phyloP scores from a whole-genome alignment of 768 basidiomycete species.

The Trametes maxima region DNA sequence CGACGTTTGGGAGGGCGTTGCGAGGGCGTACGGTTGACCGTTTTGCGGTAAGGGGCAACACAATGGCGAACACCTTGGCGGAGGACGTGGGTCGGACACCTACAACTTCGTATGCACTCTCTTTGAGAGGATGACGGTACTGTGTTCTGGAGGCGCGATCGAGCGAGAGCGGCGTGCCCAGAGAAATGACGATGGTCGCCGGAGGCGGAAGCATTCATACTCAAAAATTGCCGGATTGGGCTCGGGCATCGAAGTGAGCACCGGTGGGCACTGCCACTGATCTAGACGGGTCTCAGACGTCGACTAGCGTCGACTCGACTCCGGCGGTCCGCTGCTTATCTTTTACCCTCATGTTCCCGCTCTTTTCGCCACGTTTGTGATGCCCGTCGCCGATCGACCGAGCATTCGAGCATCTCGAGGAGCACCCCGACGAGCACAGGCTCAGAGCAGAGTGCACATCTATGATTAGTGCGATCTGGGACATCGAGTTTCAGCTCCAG shows the following conservation, averaged over 20 bases:
- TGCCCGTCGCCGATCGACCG: background rate
- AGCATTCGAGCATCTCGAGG: background rate
- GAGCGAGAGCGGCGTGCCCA: background rate
- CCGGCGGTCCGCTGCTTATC: slow-evolving; percentile 1
- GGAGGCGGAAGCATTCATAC: slow-evolving; percentile 1
- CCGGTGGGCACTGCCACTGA: slow-evolving; percentile 9
- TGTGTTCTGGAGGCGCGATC: background rate
- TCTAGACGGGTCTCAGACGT: slow-evolving; percentile 4
- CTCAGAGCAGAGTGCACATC: background rate
- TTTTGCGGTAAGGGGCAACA: background rate
- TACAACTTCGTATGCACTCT: too few relatives aligned
- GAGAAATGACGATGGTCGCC: too few relatives aligned
- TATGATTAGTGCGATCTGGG: background rate
- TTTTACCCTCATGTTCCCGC: background rate
- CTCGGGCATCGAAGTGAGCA: background rate
- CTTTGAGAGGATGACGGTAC: too few relatives aligned
- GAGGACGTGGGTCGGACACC: background rate
- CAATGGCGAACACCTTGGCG: background rate
- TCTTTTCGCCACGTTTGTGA: too few relatives aligned
- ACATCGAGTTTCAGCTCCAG: too few relatives aligned
- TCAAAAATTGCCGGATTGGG: slow-evolving; percentile 3
- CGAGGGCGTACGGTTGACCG: background rate
- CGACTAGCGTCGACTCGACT: background rate
- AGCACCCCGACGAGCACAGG: background rate
- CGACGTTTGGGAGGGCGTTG: background rate